Evolutionary conservation across 768 basidiomycete species (phyloP).

Genomic region (Kwoniella botswanensis): DNA sequence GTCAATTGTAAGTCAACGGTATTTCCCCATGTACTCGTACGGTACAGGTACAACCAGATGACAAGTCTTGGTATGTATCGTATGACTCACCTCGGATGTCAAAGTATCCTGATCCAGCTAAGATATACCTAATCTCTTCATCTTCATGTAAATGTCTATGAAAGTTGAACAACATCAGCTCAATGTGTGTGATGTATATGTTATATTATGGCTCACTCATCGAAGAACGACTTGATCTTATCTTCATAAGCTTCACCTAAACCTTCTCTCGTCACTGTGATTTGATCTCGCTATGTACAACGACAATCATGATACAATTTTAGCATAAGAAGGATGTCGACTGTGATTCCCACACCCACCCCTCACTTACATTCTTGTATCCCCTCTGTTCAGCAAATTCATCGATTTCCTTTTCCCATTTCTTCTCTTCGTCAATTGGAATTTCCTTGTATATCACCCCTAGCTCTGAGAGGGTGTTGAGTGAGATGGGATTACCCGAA

Average conservation of each 20-base stretch:
- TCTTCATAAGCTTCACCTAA: constrained; percentile 82
- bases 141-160: constrained; percentile 90
- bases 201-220: constrained; percentile 66
- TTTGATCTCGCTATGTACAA: constrained; percentile 65
- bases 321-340: no score
- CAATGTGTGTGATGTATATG: not conserved
- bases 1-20: not conserved
- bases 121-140: constrained; percentile 89
- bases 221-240: constrained; percentile 81
- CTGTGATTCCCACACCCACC: not conserved
- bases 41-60: not conserved
- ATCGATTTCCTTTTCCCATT: constrained; percentile 61
- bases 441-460: constrained; percentile 73
- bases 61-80: not conserved
- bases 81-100: constrained; percentile 75
- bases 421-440: constrained; percentile 66
- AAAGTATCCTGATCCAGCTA: constrained; percentile 87
- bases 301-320: not conserved
- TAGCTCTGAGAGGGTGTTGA: constrained; percentile 63
- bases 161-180: not conserved
- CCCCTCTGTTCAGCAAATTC: constrained; percentile 69
- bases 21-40: not conserved
- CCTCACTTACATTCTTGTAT: constrained; percentile 70
- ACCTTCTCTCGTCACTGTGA: constrained; percentile 76
- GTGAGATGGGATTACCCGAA: constrained; percentile 63